These are phyloP conservation scores for Penicillium cosmopolitanum DNA, from an alignment of 495 filamentous ascomycete species.

Conservation along the genomic window DNA sequence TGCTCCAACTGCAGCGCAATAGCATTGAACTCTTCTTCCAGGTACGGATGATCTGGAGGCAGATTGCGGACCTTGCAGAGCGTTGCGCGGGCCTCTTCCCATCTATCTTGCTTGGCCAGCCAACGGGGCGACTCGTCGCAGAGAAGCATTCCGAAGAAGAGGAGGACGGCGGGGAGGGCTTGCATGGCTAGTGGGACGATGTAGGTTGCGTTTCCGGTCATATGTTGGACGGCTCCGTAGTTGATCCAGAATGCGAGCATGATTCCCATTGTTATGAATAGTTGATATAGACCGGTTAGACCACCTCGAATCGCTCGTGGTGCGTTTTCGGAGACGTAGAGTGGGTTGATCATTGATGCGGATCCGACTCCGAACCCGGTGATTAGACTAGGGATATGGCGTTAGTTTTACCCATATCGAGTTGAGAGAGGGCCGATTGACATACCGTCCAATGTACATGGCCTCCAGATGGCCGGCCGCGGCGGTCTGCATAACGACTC, in stretches of 20 bases:
- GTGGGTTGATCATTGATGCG: conserved; percentile 65
- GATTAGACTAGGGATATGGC: conserved; percentile 49
- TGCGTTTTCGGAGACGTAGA: conserved; percentile 66
- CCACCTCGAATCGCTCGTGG: conserved; percentile 72
- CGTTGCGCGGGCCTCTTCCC: conserved; percentile 65
- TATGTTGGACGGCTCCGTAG: conserved; percentile 59
- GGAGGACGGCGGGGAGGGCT: conserved; percentile 63
- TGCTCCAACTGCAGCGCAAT: conserved; percentile 69
- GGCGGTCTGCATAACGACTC: conserved; percentile 65
- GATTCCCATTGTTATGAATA: conserved; percentile 64
- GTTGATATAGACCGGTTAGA: conserved; percentile 71
- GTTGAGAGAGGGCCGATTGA: conserved; percentile 16
- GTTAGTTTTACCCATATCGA: background rate
- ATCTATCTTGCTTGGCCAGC: conserved; percentile 68
- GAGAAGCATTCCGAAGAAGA: conserved; percentile 59
- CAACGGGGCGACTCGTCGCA: conserved; percentile 74
- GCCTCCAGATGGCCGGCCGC: conserved; percentile 53
- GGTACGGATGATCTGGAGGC: conserved; percentile 61
- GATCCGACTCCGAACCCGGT: conserved; percentile 68
- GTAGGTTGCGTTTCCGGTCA: conserved; percentile 57
- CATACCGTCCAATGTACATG: conserved; percentile 66
- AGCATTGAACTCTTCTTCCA: conserved; percentile 67
- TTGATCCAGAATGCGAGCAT: conserved; percentile 73
- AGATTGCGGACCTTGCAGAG: conserved; percentile 58
- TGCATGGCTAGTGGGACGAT: conserved; percentile 72